A percentile compares a stretch with the other conserved stretches of the same genome.
These are phyloP conservation scores for Nemania sp. DNA, from an alignment of 2,329 filamentous ascomycete genomes.

Conservation along the genomic window DNA sequence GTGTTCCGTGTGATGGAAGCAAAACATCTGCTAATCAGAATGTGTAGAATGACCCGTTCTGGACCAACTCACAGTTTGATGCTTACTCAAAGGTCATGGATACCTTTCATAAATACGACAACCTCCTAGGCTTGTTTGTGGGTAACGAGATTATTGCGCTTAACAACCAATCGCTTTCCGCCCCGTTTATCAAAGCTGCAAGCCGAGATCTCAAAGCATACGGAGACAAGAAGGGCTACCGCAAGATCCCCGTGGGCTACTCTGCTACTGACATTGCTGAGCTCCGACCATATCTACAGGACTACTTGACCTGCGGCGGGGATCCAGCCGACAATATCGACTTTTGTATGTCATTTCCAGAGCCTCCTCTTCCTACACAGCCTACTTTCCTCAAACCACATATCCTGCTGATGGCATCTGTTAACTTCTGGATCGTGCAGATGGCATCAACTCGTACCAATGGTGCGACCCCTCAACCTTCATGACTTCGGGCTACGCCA, in stretches of 20 bases:
- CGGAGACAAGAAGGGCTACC: constrained; percentile 74
- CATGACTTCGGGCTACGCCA: constrained; percentile 68
- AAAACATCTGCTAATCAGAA: constrained; percentile 5
- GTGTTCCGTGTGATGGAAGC: not conserved
- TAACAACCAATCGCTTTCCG: constrained; percentile 62
- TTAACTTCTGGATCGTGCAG: constrained; percentile 9
- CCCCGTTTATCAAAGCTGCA: constrained; percentile 83
- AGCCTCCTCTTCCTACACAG: not conserved
- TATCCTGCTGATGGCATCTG: not conserved
- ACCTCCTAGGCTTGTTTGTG: constrained; percentile 82
- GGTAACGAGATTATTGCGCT: constrained; percentile 84
- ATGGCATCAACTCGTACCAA: constrained; percentile 83
- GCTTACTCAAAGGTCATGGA: constrained; percentile 75
- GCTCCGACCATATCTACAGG: constrained; percentile 63
- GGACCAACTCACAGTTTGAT: constrained; percentile 73
- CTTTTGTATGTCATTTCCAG: constrained; percentile 57
- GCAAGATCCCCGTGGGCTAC: constrained; percentile 83
- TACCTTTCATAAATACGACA: constrained; percentile 75
- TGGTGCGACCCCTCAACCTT: constrained; percentile 70
- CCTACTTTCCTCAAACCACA: not conserved
- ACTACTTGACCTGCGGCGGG: constrained; percentile 78
- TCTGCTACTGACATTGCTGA: constrained; percentile 82
- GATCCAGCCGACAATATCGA: constrained; percentile 73
- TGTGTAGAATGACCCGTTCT: constrained; percentile 62
- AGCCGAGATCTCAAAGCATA: constrained; percentile 83